A percentile compares a stretch with the other conserved stretches of the same genome.
These are phyloP conservation scores for Haplosporangium sp. DNA, from an alignment of 371 early-diverging fungal species.

Conservation along the genomic window DNA sequence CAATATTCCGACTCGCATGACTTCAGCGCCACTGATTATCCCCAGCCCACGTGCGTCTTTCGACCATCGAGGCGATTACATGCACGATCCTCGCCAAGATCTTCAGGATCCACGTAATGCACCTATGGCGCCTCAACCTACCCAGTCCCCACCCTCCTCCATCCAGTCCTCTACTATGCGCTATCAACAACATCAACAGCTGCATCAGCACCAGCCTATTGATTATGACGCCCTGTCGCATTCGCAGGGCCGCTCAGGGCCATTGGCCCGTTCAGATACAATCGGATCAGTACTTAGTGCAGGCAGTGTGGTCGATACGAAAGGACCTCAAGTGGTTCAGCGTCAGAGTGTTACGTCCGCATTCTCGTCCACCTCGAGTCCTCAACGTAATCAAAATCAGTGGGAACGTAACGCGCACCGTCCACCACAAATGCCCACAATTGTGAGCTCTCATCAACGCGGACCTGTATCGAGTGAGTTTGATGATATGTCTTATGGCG, in stretches of 20 bases:
- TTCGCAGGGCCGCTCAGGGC: constrained; percentile 15
- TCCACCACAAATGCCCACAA: constrained; percentile 27
- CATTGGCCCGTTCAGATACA: constrained; percentile 42
- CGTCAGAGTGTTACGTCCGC: constrained; percentile 46
- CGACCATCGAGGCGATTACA: constrained; percentile 37
- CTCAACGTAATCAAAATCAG: constrained; percentile 19
- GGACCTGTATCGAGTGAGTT: constrained; percentile 11
- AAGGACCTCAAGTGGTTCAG: constrained; percentile 18
- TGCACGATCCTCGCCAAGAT: constrained; percentile 38
- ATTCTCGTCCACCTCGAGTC: constrained; percentile 29
- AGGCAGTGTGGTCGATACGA: constrained; percentile 24
- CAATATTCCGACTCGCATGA: constrained; percentile 50
- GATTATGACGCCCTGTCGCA: constrained; percentile 20
- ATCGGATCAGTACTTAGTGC: constrained; percentile 37
- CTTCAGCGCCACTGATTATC: constrained; percentile 22
- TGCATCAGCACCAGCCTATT: constrained; percentile 4
- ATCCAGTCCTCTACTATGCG: constrained; percentile 16
- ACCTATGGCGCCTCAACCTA: neutral
- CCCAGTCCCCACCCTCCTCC: constrained; percentile 18
- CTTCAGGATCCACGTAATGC: constrained; percentile 24
- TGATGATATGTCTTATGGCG: constrained; percentile 12
- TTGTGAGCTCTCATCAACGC: constrained; percentile 17
- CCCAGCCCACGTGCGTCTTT: constrained; percentile 32
- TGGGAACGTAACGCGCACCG: constrained; percentile 42
- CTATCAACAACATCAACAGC: constrained; percentile 19